Evolutionary conservation across 768 basidiomycete genomes (phyloP).

Genomic region (Pleurotus cornucopiae): DNA sequence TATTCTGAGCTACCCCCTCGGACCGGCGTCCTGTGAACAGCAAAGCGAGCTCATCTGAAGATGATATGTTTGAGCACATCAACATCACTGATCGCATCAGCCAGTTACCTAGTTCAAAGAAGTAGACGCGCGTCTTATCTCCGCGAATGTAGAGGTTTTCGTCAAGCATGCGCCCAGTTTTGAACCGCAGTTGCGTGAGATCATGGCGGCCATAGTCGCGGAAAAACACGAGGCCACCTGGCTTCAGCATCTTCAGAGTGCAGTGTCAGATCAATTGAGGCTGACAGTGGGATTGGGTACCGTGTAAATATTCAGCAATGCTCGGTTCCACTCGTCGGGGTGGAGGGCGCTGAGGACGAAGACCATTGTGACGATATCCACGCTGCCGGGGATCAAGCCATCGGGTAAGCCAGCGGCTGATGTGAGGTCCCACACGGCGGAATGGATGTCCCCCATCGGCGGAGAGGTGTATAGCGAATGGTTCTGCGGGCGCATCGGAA

Average conservation of each 20-base stretch:
- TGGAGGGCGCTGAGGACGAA: conserved; percentile 94
- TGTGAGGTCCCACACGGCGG: conserved; percentile 90
- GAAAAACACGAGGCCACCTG: conserved; percentile 77
- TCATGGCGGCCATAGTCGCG: conserved; percentile 96
- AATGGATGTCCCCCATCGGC: conserved; percentile 65
- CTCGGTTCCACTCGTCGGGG: conserved; percentile 85
- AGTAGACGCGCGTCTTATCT: conserved; percentile 96
- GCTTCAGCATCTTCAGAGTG: conserved; percentile 74
- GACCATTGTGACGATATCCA: conserved; percentile 88
- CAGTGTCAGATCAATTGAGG: not conserved
- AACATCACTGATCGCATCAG: not conserved
- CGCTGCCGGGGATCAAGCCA: conserved; percentile 58
- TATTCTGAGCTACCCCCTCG: conserved; percentile 13
- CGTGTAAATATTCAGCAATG: conserved; percentile 74
- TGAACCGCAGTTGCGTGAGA: conserved; percentile 92
- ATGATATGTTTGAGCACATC: not conserved
- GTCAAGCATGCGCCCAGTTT: conserved; percentile 78
- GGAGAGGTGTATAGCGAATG: conserved; percentile 68
- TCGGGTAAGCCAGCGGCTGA: conserved; percentile 56
- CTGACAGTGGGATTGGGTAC: conserved; percentile 32
- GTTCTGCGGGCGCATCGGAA: conserved; percentile 36
- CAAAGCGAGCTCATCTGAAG: conserved; percentile 69
- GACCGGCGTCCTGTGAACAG: conserved; percentile 67
- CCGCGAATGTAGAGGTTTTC: conserved; percentile 96
- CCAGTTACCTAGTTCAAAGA: conserved; percentile 78